phyloP scores from a whole-genome alignment of 2,329 filamentous ascomycete genomes.

The Alternaria sp. region DNA sequence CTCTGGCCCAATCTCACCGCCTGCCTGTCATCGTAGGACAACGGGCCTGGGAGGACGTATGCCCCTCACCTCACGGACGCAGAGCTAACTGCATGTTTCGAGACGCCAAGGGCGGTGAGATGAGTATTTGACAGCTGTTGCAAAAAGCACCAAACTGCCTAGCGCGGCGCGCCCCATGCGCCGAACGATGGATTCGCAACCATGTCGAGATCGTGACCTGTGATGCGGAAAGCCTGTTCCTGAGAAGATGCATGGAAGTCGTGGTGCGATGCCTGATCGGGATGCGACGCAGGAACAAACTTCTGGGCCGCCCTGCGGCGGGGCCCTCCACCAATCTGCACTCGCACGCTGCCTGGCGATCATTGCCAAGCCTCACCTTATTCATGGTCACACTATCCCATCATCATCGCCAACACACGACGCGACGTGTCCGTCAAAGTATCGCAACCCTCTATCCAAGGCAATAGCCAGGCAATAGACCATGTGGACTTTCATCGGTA shows the following conservation, averaged over 20 bases:
- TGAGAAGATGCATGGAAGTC: constrained; percentile 14
- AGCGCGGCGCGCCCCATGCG: constrained; percentile 21
- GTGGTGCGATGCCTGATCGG: constrained; percentile 16
- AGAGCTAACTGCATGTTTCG: constrained; percentile 5
- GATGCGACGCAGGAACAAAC: constrained; percentile 17
- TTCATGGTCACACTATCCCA: constrained; percentile 7
- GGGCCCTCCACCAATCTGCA: constrained; percentile 15
- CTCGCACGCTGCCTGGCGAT: constrained; percentile 15
- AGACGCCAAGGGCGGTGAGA: constrained; percentile 3
- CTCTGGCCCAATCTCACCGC: constrained; percentile 8
- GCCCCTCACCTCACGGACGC: background rate
- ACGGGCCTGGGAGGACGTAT: constrained; percentile 3
- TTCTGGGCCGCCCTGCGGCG: constrained; percentile 11
- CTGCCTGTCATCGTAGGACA: background rate
- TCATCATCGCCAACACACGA: background rate
- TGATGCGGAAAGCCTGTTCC: constrained; percentile 9
- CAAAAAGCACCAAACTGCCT: constrained; percentile 13
- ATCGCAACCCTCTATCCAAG: background rate
- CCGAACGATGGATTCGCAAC: constrained; percentile 16
- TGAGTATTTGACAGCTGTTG: constrained; percentile 13
- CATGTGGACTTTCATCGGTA: background rate
- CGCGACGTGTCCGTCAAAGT: background rate
- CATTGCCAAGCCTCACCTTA: constrained; percentile 17
- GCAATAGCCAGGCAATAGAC: background rate
- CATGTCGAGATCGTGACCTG: constrained; percentile 14